A percentile compares a stretch with the other conserved stretches of the same genome.
These are phyloP conservation scores for Mycena haematopus DNA, from an alignment of 768 basidiomycete genomes.

Conservation along the genomic window DNA sequence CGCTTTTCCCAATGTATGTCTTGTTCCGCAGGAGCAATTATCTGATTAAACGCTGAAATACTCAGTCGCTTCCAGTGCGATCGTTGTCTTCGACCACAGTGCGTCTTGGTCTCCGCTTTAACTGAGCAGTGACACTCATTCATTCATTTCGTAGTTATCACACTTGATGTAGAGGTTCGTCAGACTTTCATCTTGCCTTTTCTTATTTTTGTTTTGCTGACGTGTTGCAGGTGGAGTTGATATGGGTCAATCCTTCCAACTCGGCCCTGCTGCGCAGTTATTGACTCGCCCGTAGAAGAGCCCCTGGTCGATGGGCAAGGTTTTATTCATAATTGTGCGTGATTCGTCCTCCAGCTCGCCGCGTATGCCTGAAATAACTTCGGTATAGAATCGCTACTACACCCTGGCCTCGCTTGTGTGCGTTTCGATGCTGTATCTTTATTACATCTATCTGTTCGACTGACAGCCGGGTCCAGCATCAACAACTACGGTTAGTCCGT, in stretches of 20 bases:
- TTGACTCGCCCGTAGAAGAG: slow-evolving; percentile 44
- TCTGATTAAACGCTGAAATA: neutral
- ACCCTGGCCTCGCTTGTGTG: slow-evolving; percentile 56
- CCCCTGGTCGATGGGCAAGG: slow-evolving; percentile 62
- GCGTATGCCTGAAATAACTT: neutral
- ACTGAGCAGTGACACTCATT: slow-evolving; percentile 1
- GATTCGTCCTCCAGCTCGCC: neutral
- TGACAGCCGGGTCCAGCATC: slow-evolving; percentile 41
- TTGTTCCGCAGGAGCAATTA: neutral
- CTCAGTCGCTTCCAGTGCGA: slow-evolving; percentile 56
- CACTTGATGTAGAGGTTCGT: slow-evolving; percentile 58
- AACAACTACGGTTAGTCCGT: slow-evolving; percentile 57
- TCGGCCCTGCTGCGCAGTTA: neutral
- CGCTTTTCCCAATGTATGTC: slow-evolving; percentile 52
- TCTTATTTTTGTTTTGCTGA: too few species aligned
- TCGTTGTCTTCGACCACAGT: slow-evolving; percentile 64
- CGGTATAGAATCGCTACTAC: slow-evolving; percentile 63
- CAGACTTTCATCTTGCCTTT: neutral
- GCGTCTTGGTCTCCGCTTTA: slow-evolving; percentile 30
- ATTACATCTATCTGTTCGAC: neutral
- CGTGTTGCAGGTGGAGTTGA: slow-evolving; percentile 50
- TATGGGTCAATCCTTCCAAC: slow-evolving; percentile 53
- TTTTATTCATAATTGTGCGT: slow-evolving; percentile 59
- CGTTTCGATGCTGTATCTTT: slow-evolving; percentile 31
- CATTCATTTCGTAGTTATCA: slow-evolving; percentile 45